These are phyloP conservation scores for Micractinium sp. DNA, from an alignment of 139 green algal genomes.

Conservation along the genomic window DNA sequence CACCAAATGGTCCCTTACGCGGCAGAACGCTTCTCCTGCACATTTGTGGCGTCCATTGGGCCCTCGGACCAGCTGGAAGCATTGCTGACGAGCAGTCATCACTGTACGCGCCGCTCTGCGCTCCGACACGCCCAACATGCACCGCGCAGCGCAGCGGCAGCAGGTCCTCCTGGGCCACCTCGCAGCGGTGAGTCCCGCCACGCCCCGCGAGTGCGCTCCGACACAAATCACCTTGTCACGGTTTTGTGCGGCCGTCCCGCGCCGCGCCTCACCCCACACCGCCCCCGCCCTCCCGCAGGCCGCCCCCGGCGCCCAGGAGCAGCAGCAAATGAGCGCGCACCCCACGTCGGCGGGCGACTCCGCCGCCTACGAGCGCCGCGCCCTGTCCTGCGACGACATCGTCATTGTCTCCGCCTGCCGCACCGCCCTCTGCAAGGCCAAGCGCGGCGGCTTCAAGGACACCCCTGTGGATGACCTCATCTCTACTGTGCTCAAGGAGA, in stretches of 20 bases:
- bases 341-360: constrained; percentile 85
- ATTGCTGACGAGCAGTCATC: too few relatives aligned
- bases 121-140: constrained; percentile 10
- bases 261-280: not conserved
- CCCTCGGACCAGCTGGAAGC: too few relatives aligned
- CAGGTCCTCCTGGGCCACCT: constrained; percentile 58
- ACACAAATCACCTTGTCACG: not conserved
- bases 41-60: too few relatives aligned
- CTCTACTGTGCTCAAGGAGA: constrained; percentile 82
- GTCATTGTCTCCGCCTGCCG: constrained; percentile 91
- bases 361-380: constrained; percentile 75
- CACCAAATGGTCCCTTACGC: too few relatives aligned
- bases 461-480: constrained; percentile 93
- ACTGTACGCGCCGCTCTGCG: not conserved
- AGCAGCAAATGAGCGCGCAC: constrained; percentile 13
- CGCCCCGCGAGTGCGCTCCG: not conserved
- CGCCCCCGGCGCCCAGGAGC: not conserved
- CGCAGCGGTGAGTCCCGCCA: constrained; percentile 21
- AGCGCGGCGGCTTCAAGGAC: constrained; percentile 90
- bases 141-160: constrained; percentile 50
- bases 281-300: not conserved
- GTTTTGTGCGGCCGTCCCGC: not conserved
- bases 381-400: constrained; percentile 79
- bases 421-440: constrained; percentile 92
- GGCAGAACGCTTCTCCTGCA: too few relatives aligned